A percentile compares a stretch with the other conserved stretches of the same genome.
Conservation (phyloP, 768 basidiomycete genomes). For the Leccinum uliginosum region DNA sequence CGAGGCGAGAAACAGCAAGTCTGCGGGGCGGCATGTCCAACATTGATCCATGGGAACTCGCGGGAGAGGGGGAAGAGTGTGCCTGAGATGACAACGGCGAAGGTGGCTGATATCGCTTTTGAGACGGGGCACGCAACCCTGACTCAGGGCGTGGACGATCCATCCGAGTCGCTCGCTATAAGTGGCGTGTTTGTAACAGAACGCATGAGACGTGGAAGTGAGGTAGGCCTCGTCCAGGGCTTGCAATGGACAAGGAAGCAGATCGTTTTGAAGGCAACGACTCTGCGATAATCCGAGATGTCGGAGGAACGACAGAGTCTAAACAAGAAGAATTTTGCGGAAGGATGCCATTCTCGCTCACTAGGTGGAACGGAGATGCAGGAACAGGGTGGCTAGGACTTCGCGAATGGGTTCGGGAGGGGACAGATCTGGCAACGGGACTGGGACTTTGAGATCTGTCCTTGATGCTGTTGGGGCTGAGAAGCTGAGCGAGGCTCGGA, state of each 20-base stretch:
- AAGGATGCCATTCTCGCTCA: background rate
- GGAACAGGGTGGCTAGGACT: conserved; percentile 18
- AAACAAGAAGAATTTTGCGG: conserved; percentile 14
- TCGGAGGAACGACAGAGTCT: conserved; percentile 6
- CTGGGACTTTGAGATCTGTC: conserved; percentile 13
- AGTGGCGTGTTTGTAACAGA: conserved; percentile 24
- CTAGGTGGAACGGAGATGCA: background rate
- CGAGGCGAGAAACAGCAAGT: conserved; percentile 15
- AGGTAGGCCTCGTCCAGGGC: conserved; percentile 15
- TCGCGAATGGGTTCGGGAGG: conserved; percentile 18
- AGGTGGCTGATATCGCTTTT: conserved; percentile 26
- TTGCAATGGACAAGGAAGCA: conserved; percentile 19
- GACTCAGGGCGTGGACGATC: conserved; percentile 8
- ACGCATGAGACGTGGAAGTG: conserved; percentile 29
- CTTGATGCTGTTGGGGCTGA: conserved; percentile 47
- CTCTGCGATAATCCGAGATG: conserved; percentile 14
- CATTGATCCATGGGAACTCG: conserved; percentile 22
- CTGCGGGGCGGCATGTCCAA: conserved; percentile 14
- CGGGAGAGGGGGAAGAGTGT: conserved; percentile 23
- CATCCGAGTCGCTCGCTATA: conserved; percentile 6
- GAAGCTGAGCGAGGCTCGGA: conserved; percentile 60
- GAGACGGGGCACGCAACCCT: conserved; percentile 12
- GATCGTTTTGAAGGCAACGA: conserved; percentile 27
- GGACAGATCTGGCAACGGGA: conserved; percentile 7
- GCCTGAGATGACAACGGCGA: conserved; percentile 28